Evolutionary conservation across 1,284 basidiomycete genomes (phyloP).

Genomic region (Trametes versicolor): DNA sequence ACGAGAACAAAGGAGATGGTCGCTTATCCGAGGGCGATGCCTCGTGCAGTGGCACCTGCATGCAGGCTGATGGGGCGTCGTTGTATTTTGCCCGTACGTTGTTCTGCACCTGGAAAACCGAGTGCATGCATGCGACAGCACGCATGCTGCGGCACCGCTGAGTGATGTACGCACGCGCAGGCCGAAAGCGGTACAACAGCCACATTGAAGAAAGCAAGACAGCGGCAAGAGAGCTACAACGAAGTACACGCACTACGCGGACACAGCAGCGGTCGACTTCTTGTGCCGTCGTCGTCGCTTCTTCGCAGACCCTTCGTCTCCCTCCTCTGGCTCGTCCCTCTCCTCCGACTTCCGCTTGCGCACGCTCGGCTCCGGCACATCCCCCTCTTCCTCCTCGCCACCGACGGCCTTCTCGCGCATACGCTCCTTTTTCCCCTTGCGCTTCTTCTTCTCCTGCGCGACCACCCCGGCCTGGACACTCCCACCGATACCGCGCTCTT

Average conservation of each 20-base stretch:
- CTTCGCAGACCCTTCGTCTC: slow-evolving; percentile 24
- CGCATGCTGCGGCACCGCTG: neutral
- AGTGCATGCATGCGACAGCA: neutral
- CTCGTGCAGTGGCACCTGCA: neutral
- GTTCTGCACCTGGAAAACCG: neutral
- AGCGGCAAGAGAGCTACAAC: neutral
- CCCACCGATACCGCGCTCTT: slow-evolving; percentile 39
- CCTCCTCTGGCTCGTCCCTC: slow-evolving; percentile 15
- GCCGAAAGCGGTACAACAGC: neutral
- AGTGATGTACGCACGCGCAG: neutral
- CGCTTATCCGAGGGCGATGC: neutral
- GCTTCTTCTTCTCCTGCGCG: slow-evolving; percentile 56
- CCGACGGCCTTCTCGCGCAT: slow-evolving; percentile 56
- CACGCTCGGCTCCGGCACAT: slow-evolving; percentile 11
- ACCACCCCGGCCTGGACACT: slow-evolving; percentile 17
- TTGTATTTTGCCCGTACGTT: neutral
- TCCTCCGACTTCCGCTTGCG: slow-evolving; percentile 26
- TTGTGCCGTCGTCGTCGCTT: slow-evolving; percentile 31
- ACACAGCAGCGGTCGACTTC: slow-evolving; percentile 26
- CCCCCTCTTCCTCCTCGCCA: slow-evolving; percentile 32
- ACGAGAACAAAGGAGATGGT: neutral
- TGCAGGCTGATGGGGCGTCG: neutral
- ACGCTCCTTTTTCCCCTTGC: slow-evolving; percentile 82
- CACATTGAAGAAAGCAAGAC: slow-evolving; percentile 1
- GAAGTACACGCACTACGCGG: slow-evolving; percentile 13